Evolutionary conservation across 768 basidiomycete genomes (phyloP).

Genomic region (Termitomyces sp.): DNA sequence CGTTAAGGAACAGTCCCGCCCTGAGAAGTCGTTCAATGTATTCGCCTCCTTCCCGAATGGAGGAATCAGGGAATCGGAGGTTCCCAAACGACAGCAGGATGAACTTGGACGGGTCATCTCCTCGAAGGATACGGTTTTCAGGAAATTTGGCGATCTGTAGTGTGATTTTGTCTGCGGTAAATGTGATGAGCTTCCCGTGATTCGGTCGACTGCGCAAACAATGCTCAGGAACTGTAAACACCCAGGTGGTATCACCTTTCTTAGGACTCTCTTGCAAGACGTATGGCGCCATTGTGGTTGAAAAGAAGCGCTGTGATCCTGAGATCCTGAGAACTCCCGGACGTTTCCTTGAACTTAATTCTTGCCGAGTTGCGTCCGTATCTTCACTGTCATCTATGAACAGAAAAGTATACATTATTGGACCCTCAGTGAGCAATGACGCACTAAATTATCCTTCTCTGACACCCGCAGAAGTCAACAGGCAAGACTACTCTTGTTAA

Average conservation of each 20-base stretch:
- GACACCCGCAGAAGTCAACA: constrained; percentile 34
- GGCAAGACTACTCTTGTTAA: constrained; percentile 68
- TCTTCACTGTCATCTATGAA: not conserved
- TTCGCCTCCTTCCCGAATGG: constrained; percentile 41
- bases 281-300: constrained; percentile 27
- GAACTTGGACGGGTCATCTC: constrained; percentile 53
- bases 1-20: constrained; percentile 51
- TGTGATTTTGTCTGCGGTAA: constrained; percentile 43
- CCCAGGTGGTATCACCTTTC: constrained; percentile 49
- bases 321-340: constrained; percentile 10
- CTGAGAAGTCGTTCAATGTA: constrained; percentile 53
- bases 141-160: constrained; percentile 44
- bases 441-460: not conserved
- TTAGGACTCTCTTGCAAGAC: constrained; percentile 33
- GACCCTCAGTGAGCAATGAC: constrained; percentile 38
- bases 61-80: constrained; percentile 50
- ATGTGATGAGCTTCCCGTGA: constrained; percentile 46
- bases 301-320: constrained; percentile 8
- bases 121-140: constrained; percentile 52
- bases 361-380: not conserved
- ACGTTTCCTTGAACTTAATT: constrained; percentile 11
- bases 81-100: constrained; percentile 47
- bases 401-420: constrained; percentile 39
- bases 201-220: constrained; percentile 22
- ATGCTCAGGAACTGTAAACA: constrained; percentile 31